Percentiles rank a stretch among this genome's conserved stretches.
These are phyloP conservation scores for Eucalyptus pumila DNA, from an alignment of 345 rosid species.

Conservation along the genomic window DNA sequence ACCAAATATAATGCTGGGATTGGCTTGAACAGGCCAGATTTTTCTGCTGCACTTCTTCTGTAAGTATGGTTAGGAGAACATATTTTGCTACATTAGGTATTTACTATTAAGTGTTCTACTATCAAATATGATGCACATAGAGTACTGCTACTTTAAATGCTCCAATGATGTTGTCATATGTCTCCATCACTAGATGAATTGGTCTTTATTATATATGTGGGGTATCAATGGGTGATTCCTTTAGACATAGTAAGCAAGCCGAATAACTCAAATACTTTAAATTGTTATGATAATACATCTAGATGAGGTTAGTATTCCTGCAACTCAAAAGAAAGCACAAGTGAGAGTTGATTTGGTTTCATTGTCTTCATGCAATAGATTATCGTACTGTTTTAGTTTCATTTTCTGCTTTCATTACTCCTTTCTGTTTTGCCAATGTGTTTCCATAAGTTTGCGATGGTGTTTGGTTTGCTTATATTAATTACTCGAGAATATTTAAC, in stretches of 20 bases:
- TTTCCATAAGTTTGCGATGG: not conserved
- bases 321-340: not conserved
- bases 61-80: conserved; percentile 18
- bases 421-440: not conserved
- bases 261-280: not conserved
- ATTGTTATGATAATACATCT: not conserved
- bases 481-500: not conserved
- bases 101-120: not conserved
- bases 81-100: not conserved
- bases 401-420: not conserved
- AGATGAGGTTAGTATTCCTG: not conserved
- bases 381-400: not conserved
- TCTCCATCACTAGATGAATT: not conserved
- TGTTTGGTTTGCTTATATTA: not conserved
- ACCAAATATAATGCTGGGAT: conserved; percentile 68
- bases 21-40: conserved; percentile 46
- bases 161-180: not conserved
- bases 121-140: not conserved
- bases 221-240: not conserved
- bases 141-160: not conserved
- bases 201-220: not conserved
- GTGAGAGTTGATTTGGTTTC: not conserved
- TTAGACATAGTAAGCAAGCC: not conserved
- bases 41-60: conserved; percentile 56
- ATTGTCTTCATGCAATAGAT: not conserved